These are phyloP conservation scores for Monilinia aucupariae DNA, from an alignment of 2,329 filamentous ascomycete species.

Conservation along the genomic window DNA sequence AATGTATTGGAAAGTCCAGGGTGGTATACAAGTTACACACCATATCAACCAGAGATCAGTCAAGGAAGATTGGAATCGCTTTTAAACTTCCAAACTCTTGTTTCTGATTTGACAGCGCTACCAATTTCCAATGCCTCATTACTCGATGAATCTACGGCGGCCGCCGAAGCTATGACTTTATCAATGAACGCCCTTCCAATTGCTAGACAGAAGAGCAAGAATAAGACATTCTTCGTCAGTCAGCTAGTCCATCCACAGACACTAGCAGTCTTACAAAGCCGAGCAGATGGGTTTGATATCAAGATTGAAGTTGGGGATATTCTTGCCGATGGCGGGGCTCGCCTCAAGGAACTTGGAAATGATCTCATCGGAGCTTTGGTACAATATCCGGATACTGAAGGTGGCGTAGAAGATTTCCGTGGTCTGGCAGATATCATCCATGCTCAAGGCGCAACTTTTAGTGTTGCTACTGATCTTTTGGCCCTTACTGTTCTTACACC, in stretches of 20 bases:
- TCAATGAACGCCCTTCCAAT: constrained; percentile 70
- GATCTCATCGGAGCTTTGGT: constrained; percentile 83
- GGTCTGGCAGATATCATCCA: constrained; percentile 72
- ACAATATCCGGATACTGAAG: constrained; percentile 91
- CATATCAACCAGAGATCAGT: constrained; percentile 95
- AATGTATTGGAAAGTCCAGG: constrained; percentile 89
- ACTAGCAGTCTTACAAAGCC: constrained; percentile 73
- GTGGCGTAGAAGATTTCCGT: constrained; percentile 71
- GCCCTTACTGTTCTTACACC: constrained; percentile 83
- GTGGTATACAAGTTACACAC: constrained; percentile 98
- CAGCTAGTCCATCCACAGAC: constrained; percentile 80
- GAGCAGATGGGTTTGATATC: constrained; percentile 88
- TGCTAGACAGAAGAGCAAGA: constrained; percentile 65
- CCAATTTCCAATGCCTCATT: constrained; percentile 87
- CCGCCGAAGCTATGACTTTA: constrained; percentile 92
- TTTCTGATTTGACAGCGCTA: constrained; percentile 79
- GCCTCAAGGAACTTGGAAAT: constrained; percentile 68
- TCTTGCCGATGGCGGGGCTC: constrained; percentile 55
- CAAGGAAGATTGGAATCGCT: constrained; percentile 89
- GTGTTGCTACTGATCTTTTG: constrained; percentile 82
- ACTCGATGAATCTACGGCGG: constrained; percentile 85
- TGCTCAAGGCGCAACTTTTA: constrained; percentile 70
- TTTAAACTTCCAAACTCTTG: constrained; percentile 92
- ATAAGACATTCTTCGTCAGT: constrained; percentile 81
- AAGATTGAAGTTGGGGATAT: constrained; percentile 69